Conservation (phyloP, 2,329 filamentous ascomycete genomes). For the Cladophialophora psammophila region DNA sequence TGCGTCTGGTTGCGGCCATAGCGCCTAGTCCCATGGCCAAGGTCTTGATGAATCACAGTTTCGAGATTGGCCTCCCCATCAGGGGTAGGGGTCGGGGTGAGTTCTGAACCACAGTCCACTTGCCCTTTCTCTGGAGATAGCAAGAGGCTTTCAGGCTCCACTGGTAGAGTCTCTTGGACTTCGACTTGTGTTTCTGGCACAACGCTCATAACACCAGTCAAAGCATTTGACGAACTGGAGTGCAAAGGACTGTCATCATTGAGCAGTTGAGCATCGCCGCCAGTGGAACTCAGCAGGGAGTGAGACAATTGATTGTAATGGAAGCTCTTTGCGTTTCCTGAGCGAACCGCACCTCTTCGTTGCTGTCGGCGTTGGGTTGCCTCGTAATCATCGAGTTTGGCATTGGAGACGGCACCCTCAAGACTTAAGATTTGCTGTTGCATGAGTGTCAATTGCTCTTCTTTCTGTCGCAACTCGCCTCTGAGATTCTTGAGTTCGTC, state of each 20-base stretch:
- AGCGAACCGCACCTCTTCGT: constrained; percentile 23
- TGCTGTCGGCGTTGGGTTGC: background rate
- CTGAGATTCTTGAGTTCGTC: constrained; percentile 12
- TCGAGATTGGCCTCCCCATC: background rate
- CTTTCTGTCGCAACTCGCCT: constrained; percentile 15
- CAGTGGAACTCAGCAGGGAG: background rate
- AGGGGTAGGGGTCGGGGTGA: background rate
- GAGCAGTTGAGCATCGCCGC: background rate
- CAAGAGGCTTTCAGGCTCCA: background rate
- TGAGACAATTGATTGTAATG: background rate
- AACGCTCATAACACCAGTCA: background rate
- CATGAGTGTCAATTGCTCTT: constrained; percentile 8
- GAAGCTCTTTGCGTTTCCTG: background rate
- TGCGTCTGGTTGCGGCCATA: background rate
- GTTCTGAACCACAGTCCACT: background rate
- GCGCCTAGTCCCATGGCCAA: background rate
- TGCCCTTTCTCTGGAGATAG: background rate
- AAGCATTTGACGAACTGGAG: background rate
- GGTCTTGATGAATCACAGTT: background rate
- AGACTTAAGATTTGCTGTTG: constrained; percentile 22
- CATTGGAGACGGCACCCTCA: constrained; percentile 25
- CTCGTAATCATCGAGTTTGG: constrained; percentile 16
- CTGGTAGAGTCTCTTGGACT: constrained; percentile 4
- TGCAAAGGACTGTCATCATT: background rate
- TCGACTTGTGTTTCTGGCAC: constrained; percentile 33